phyloP scores from a whole-genome alignment of 768 basidiomycete species.

The Postia placenta region DNA sequence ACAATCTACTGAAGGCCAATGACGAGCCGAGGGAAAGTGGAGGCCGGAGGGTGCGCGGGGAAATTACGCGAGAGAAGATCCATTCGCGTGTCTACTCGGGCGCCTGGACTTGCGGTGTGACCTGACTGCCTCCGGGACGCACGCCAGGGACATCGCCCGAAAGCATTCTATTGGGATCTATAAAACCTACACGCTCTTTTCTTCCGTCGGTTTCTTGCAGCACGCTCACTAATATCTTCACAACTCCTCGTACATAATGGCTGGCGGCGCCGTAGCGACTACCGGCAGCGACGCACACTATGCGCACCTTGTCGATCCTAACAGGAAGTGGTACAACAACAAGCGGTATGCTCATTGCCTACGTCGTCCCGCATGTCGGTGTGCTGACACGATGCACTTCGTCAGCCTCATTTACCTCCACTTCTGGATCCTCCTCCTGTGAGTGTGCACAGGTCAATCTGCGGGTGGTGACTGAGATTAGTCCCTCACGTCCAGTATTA shows the following conservation, averaged over 20 bases:
- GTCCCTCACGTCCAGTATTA: slow-evolving; percentile 38
- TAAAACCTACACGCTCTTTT: slow-evolving; percentile 17
- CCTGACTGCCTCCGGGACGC: slow-evolving; percentile 2
- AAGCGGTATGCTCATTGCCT: slow-evolving; percentile 39
- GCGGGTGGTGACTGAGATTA: not conserved
- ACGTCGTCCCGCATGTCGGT: not conserved
- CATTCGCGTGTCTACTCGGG: slow-evolving; percentile 5
- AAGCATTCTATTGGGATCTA: slow-evolving; percentile 6
- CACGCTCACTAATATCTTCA: slow-evolving; percentile 15
- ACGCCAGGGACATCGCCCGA: not conserved
- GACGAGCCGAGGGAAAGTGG: slow-evolving; percentile 2
- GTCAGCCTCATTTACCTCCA: slow-evolving; percentile 55
- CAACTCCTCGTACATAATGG: slow-evolving; percentile 39
- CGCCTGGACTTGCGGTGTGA: slow-evolving; percentile 1
- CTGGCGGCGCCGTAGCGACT: slow-evolving; percentile 38
- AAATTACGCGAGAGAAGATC: slow-evolving; percentile 15
- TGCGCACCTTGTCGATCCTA: slow-evolving; percentile 55
- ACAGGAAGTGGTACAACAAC: slow-evolving; percentile 74
- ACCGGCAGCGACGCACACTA: slow-evolving; percentile 31
- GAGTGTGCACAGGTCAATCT: slow-evolving; percentile 15
- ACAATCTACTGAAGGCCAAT: slow-evolving; percentile 7
- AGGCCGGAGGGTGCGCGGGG: slow-evolving; percentile 8
- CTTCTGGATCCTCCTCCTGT: slow-evolving; percentile 67
- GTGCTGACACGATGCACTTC: not conserved
- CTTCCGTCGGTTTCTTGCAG: slow-evolving; percentile 18